Base-by-base conservation (phyloP, 73 alveolate species). In the Symbiodinium natans region DNA sequence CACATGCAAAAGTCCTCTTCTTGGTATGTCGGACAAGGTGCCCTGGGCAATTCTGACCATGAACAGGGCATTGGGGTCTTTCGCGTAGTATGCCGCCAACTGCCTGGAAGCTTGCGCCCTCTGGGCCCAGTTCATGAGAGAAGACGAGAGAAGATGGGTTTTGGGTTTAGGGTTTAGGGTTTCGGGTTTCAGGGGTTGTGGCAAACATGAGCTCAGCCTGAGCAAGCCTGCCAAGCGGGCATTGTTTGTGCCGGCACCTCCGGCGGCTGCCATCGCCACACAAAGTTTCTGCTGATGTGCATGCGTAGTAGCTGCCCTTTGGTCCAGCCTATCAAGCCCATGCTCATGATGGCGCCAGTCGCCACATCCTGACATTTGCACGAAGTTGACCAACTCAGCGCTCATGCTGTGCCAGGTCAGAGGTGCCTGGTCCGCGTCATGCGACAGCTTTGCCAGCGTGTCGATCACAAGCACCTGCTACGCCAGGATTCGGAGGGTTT, bases 41-140 rank as follows among this genome's bases (percentile, higher is more conserved):
- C 94, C 99, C 99, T 99, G 99, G 2, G 99, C 99, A 59, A 99
- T 99, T 98, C 99, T 99, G 46, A 99, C 99, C 99, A 99, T 99
- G 92, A 99, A 99, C 90, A 99, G 99, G 33, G 99, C 99, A 87
- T 99, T 99, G 84, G 99, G 99, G 59, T 99, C 99, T 92, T 99
- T 99, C n/a, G 99, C 99, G 93, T 99, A 99, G 99, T 99, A 99
- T n/a, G 99, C 99, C 1, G 99, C 99, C 90, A 99, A 95, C 83
- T 99, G 99, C 90, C 94, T 86, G 82, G 56, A 31, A 40, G 31
- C 39, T 74, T 9, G 84, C 84, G 3, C 59, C 6, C 59, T 46
- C n/a, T n/a, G n/a, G n/a, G n/a, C n/a, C n/a, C n/a, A n/a, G n/a
- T n/a, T n/a, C n/a, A n/a, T n/a, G n/a, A n/a, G n/a, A n/a, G n/a